Percentiles rank a stretch among this genome's conserved stretches.
phyloP scores from a whole-genome alignment of 2,329 filamentous ascomycete genomes.

The Cryphonectria radicalis region DNA sequence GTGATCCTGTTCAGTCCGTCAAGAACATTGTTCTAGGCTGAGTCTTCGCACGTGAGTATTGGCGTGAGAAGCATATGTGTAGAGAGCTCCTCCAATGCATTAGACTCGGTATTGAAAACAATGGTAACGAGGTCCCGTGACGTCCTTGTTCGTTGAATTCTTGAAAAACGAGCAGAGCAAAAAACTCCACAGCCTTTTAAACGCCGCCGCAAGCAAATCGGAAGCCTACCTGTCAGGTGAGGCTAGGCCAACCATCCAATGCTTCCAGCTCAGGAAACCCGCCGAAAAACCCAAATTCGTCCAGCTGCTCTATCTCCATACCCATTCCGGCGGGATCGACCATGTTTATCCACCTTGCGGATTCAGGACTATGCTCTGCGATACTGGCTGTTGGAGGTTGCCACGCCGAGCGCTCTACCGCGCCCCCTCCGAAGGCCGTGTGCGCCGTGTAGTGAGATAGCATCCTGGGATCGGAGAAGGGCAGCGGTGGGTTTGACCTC shows the following conservation, averaged over 20 bases:
- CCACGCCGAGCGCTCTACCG: not conserved
- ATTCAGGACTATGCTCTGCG: constrained; percentile 24
- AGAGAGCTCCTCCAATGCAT: not conserved
- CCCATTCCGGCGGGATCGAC: constrained; percentile 20
- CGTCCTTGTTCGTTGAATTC: not conserved
- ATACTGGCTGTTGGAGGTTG: not conserved
- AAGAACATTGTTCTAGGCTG: constrained; percentile 19
- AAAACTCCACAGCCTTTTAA: not conserved
- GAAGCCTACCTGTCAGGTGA: not conserved
- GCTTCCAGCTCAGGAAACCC: constrained; percentile 28
- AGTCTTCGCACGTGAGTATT: not conserved
- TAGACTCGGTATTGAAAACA: not conserved
- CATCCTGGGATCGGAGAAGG: not conserved
- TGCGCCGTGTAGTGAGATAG: not conserved
- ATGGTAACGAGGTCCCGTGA: not conserved
- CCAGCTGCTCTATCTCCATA: constrained; percentile 19
- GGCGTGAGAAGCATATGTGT: not conserved
- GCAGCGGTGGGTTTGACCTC: not conserved
- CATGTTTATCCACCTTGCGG: constrained; percentile 24
- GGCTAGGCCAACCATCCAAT: constrained; percentile 25
- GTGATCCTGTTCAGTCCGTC: constrained; percentile 9
- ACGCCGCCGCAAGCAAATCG: not conserved
- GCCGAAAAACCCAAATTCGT: constrained; percentile 27
- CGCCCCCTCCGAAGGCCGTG: not conserved
- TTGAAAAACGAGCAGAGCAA: not conserved